These are phyloP conservation scores for Prototheca wickerhamii DNA, from an alignment of 163 green algal species.

Conservation along the genomic window DNA sequence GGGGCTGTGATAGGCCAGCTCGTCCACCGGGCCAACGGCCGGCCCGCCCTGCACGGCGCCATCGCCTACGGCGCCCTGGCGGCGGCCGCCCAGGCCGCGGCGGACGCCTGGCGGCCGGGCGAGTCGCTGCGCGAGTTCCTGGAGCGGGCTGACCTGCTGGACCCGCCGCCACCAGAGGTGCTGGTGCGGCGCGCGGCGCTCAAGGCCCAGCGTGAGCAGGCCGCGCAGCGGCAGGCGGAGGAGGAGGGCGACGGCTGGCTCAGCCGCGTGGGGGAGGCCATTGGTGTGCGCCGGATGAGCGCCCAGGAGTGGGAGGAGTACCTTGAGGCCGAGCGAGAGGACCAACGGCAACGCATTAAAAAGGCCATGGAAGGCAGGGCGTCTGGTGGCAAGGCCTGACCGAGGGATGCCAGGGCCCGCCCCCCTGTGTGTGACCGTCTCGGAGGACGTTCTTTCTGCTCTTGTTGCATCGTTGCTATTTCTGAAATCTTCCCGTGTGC, in stretches of 20 bases:
- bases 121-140: conserved; percentile 1
- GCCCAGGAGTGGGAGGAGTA: conserved; percentile 2
- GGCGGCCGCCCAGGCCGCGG: background rate
- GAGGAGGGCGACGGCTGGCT: background rate
- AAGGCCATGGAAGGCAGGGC: too few species aligned
- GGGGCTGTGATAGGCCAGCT: background rate
- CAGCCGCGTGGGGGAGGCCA: background rate
- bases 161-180: background rate
- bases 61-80: background rate
- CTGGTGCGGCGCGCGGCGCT: background rate
- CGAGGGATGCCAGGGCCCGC: too few species aligned
- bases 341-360: background rate
- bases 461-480: too few species aligned
- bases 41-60: background rate
- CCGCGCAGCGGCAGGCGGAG: background rate
- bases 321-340: background rate
- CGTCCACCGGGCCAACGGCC: conserved; percentile 1
- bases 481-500: too few species aligned
- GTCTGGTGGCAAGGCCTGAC: too few species aligned
- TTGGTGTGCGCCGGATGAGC: conserved; percentile 2
- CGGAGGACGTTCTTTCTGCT: too few species aligned
- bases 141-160: background rate
- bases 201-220: background rate
- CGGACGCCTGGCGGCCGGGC: background rate
- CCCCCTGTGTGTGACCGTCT: too few species aligned